phyloP scores from a whole-genome alignment of 495 filamentous ascomycete species.

The Astrothelium subdiscretum region DNA sequence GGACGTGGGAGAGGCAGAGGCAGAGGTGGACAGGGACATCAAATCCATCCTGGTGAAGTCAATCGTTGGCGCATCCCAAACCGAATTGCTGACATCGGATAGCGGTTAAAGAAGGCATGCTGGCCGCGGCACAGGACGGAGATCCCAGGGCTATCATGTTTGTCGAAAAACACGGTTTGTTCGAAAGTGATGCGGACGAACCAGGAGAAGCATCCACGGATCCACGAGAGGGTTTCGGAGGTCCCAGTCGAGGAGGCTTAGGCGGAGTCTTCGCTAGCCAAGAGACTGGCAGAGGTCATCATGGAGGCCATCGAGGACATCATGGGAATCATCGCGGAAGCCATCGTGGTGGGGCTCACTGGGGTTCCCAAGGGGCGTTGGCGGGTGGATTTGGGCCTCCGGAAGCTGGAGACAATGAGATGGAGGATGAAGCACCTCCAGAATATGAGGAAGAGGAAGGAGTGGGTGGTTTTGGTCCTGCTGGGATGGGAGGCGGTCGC shows the following conservation, averaged over 20 bases:
- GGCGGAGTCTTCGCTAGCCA: neutral
- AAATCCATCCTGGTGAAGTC: neutral
- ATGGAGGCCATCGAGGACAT: neutral
- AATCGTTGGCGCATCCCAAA: neutral
- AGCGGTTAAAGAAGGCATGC: neutral
- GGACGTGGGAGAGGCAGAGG: neutral
- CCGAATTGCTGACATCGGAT: neutral
- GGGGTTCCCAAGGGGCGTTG: neutral
- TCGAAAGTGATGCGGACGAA: neutral
- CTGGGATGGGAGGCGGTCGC: neutral
- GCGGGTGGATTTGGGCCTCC: neutral
- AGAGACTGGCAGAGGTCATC: neutral
- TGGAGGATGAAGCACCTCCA: neutral
- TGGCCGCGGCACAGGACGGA: neutral
- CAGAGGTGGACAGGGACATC: neutral
- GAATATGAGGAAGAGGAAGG: neutral
- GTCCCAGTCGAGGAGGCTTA: neutral
- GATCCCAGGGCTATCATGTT: neutral
- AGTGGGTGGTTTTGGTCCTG: neutral
- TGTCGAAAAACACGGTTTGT: neutral
- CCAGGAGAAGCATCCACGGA: neutral
- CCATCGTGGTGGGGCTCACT: neutral
- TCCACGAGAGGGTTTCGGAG: neutral
- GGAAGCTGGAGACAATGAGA: neutral
- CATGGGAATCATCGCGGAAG: neutral